Conservation (phyloP, 208 protist species). For the Crithidia thermophila region DNA sequence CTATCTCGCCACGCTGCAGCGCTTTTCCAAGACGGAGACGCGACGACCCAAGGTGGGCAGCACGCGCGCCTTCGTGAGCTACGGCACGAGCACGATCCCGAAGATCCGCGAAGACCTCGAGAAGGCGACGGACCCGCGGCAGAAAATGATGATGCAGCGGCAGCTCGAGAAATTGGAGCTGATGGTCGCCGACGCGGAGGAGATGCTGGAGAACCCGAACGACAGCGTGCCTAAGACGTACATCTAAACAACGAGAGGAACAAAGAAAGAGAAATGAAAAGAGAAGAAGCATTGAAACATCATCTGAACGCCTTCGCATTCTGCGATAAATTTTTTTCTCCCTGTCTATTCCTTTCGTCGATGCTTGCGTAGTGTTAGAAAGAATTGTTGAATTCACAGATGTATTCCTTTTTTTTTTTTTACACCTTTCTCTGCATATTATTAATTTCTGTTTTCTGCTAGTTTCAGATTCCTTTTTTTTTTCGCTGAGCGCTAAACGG, state of each 20-base stretch:
- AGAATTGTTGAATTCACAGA: too few species aligned
- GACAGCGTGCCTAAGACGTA: conserved; percentile 71
- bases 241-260: conserved; percentile 36
- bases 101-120: conserved; percentile 52
- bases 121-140: conserved; percentile 35
- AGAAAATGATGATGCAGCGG: conserved; percentile 41
- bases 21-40: conserved; percentile 69
- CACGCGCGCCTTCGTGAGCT: conserved; percentile 51
- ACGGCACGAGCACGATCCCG: conserved; percentile 47
- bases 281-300: background rate
- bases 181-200: conserved; percentile 66
- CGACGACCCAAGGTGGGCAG: conserved; percentile 62
- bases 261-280: background rate
- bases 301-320: background rate
- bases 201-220: conserved; percentile 56
- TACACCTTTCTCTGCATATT: background rate
- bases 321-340: too few species aligned
- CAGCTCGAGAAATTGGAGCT: conserved; percentile 54
- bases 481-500: too few species aligned
- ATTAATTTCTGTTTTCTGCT: background rate
- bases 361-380: too few species aligned
- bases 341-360: too few species aligned
- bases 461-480: too few species aligned
- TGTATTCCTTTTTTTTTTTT: background rate
- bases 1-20: conserved; percentile 57